Conservation (phyloP, 805 yeast genomes). For the Yarrowia osloensis region DNA sequence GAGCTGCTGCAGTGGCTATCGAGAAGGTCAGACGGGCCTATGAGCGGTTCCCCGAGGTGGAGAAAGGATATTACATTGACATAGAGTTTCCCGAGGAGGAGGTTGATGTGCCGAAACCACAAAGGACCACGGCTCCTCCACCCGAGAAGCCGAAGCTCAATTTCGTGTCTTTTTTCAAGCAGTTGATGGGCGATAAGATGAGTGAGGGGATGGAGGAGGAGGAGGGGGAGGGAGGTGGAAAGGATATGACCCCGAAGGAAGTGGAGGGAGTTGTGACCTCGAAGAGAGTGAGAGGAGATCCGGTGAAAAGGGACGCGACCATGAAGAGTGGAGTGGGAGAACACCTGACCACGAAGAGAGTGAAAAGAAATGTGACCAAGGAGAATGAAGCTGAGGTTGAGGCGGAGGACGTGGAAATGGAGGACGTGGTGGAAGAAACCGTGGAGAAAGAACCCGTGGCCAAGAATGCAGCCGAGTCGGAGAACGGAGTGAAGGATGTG, state of each 20-base stretch:
- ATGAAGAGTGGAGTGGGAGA: too few relatives aligned
- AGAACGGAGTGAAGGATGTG: too few relatives aligned
- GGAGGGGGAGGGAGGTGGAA: background rate
- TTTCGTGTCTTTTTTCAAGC: background rate
- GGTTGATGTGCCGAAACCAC: background rate
- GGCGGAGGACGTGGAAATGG: too few relatives aligned
- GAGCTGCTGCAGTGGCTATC: background rate
- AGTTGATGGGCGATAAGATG: background rate
- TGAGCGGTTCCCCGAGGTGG: background rate
- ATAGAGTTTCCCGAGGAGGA: background rate
- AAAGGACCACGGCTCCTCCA: background rate
- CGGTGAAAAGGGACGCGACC: too few relatives aligned
- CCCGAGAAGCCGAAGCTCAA: background rate
- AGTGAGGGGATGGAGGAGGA: background rate
- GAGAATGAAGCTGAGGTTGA: background rate
- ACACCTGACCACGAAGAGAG: too few relatives aligned
- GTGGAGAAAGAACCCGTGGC: too few relatives aligned
- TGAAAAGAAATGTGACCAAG: too few relatives aligned
- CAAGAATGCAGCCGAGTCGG: too few relatives aligned
- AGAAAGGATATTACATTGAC: background rate
- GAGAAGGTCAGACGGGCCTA: background rate
- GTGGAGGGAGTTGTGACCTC: too few relatives aligned
- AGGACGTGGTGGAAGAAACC: too few relatives aligned
- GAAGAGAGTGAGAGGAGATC: too few relatives aligned
- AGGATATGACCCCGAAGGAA: too few relatives aligned